Evolutionary conservation across 2,329 filamentous ascomycete genomes (phyloP), one percentile per base, ranked within the genome.

Genomic region (Cordyceps militaris): DNA sequence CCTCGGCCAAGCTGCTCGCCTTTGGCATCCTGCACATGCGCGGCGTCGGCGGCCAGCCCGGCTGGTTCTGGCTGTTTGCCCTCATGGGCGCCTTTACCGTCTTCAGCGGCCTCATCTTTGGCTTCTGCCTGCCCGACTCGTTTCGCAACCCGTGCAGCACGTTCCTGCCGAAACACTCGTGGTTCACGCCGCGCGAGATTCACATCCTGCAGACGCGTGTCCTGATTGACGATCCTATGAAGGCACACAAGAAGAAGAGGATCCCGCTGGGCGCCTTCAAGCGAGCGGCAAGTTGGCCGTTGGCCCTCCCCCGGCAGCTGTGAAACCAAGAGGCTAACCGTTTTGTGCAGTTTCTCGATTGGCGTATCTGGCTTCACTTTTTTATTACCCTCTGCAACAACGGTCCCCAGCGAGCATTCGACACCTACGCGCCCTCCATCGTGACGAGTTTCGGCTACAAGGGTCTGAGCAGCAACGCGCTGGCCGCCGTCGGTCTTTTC

Each of bases 21-120:
- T 77, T 72, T 38, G 74, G 72, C 2, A 76, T 79, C 36, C 70
- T 83, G 24, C 76, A 78, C 56, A 75, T 83, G 70, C 67, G 72
- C 7, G 79, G 78, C 1, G 71, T 75, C 1, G 72, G 69, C 1
- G 76, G 75, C 7, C 69, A 76, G 56, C 64, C 75, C 0, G 80
- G 80, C n/a, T 83, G 80, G 80, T 77, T 79, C 62, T 83, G 80
- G 80, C 70, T 83, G 1, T 83, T 82, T 61, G 65, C 70, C 11
- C 67, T 82, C 28, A 80, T 81, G 71, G 80, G 79, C 0, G 64
- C 70, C 14, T 81, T 83, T 61, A 82, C 40, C n/a, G 65, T 81
- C 11, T 57, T 73, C 13, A 67, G 68, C 26, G 74, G 75, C 30
- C 64, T 75, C 57, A 59, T 79, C 24, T 66, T 76, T 3, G 73